These are phyloP conservation scores for Flaveria bidentis DNA, from an alignment of 129 eudicot genomes.

Conservation along the genomic window DNA sequence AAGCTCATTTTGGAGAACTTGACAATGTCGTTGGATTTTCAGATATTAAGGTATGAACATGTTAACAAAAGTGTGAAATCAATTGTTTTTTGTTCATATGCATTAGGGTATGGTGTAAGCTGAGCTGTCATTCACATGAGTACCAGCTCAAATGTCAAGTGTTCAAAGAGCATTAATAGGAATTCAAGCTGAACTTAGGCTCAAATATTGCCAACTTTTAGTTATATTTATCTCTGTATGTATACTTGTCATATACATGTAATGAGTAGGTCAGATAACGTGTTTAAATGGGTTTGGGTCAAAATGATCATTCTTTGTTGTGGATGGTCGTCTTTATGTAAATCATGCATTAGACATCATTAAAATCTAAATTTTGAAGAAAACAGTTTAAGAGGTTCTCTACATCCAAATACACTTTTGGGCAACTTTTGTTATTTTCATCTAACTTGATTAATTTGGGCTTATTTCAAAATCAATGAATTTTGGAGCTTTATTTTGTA, in stretches of 20 bases:
- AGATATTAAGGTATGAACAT: slow-evolving; percentile 64
- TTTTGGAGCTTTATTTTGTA: slow-evolving; percentile 26
- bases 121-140: background rate
- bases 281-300: background rate
- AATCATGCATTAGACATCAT: background rate
- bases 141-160: too few relatives aligned
- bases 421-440: background rate
- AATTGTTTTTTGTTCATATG: background rate
- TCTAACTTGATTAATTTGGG: background rate
- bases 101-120: background rate
- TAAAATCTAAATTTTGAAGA: background rate
- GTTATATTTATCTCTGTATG: too few relatives aligned
- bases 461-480: too few relatives aligned
- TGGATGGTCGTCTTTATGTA: background rate
- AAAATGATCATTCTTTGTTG: background rate
- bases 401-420: background rate
- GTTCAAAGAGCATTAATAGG: too few relatives aligned
- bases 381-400: background rate
- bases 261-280: background rate
- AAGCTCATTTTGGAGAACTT: slow-evolving; percentile 92
- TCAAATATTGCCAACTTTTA: too few relatives aligned
- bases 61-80: background rate
- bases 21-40: slow-evolving; percentile 77
- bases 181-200: too few relatives aligned
- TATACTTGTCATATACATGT: too few relatives aligned